Percentiles rank a stretch among this genome's conserved stretches.
Conservation (phyloP, 768 basidiomycete species). For the Mycena albidolilacea region DNA sequence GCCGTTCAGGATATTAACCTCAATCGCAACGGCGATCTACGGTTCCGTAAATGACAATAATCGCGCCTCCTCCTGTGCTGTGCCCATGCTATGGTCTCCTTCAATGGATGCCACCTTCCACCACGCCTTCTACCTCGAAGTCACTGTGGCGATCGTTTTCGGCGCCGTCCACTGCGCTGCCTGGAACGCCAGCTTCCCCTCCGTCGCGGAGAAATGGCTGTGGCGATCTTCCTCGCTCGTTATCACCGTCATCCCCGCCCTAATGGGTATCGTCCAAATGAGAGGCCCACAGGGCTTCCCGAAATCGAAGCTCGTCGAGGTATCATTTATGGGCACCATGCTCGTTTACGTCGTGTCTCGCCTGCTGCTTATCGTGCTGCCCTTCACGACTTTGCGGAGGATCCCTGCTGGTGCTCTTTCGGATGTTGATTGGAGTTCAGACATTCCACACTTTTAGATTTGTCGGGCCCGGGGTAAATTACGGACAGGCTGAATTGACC, state of each 20-base stretch:
- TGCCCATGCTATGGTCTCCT: background rate
- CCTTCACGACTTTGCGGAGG: background rate
- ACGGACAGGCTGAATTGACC: no score
- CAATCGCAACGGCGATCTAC: no score
- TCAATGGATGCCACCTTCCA: no score
- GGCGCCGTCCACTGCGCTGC: conserved; percentile 2
- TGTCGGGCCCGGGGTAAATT: no score
- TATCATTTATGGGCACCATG: background rate
- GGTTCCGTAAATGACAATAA: no score
- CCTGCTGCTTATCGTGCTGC: background rate
- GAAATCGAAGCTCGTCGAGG: background rate
- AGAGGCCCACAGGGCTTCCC: no score
- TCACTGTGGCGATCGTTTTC: background rate
- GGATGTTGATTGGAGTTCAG: background rate
- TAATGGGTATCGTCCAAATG: no score
- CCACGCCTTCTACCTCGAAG: background rate
- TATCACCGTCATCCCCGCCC: no score
- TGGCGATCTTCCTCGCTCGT: background rate
- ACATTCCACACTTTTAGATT: background rate
- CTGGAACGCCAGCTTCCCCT: background rate
- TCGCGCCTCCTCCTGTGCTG: background rate
- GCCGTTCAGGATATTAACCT: no score
- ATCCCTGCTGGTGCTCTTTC: background rate
- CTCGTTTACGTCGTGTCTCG: background rate
- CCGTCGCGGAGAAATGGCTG: background rate